A percentile compares a stretch with the other conserved stretches of the same genome.
These are phyloP conservation scores for Ustulina deusta DNA, from an alignment of 2,329 filamentous ascomycete species.

Conservation along the genomic window DNA sequence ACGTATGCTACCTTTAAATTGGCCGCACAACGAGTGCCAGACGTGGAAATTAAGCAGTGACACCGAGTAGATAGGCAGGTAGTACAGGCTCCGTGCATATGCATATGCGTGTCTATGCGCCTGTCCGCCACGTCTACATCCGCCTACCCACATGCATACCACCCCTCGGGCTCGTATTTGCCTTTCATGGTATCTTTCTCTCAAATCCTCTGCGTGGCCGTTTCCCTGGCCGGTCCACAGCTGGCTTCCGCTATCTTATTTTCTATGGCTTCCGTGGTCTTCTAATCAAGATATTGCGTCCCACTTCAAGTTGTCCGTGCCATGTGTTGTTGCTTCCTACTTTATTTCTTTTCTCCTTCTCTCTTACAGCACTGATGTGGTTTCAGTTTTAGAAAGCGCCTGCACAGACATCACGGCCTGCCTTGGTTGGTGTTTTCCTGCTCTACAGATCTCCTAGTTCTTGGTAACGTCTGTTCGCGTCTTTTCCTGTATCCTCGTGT, in stretches of 20 bases:
- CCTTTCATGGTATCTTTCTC: slow-evolving; percentile 12
- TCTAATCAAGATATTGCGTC: slow-evolving; percentile 8
- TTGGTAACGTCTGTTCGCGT: slow-evolving; percentile 6
- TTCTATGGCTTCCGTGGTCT: slow-evolving; percentile 1
- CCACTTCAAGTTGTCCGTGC: slow-evolving; percentile 11
- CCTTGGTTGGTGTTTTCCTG: neutral
- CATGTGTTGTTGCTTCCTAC: slow-evolving; percentile 4
- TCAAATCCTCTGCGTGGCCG: neutral
- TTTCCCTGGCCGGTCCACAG: slow-evolving; percentile 2
- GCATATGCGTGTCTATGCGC: slow-evolving; percentile 10
- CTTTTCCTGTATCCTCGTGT: slow-evolving; percentile 21
- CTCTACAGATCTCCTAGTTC: neutral
- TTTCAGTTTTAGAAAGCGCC: neutral
- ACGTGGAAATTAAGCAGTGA: slow-evolving; percentile 11
- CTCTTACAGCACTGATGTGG: neutral
- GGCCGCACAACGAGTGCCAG: neutral
- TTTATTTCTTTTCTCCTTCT: neutral
- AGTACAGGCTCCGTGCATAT: neutral
- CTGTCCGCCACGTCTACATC: slow-evolving; percentile 20
- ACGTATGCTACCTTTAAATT: neutral
- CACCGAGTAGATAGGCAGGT: neutral
- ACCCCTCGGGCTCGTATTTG: neutral
- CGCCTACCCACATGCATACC: neutral
- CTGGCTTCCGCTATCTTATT: slow-evolving; percentile 4
- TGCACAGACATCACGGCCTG: neutral